phyloP scores from a whole-genome alignment of 2,329 filamentous ascomycete species.

The Didymellaceae sp. region DNA sequence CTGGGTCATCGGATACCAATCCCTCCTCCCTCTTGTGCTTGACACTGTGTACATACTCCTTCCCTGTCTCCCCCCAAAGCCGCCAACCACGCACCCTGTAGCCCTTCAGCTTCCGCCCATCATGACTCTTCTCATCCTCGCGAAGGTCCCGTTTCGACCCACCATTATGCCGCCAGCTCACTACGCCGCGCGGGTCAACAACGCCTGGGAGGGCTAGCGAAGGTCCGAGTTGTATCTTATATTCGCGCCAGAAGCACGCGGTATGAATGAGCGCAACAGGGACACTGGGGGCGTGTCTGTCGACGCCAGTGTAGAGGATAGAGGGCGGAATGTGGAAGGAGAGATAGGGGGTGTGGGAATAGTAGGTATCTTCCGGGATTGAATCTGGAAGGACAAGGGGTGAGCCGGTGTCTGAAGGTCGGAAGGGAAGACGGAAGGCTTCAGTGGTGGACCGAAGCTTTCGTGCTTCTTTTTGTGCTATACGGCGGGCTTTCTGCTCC shows the following conservation, averaged over 20 bases:
- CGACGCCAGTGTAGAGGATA: constrained; percentile 32
- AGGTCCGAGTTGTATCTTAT: constrained; percentile 40
- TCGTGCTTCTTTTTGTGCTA: constrained; percentile 17
- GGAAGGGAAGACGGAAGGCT: background rate
- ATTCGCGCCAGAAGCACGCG: constrained; percentile 36
- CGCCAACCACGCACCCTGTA: constrained; percentile 42
- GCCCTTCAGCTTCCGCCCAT: constrained; percentile 29
- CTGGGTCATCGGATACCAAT: background rate
- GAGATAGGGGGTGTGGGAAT: constrained; percentile 39
- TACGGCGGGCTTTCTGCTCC: constrained; percentile 19
- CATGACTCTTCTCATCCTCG: constrained; percentile 4
- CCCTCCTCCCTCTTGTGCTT: constrained; percentile 24
- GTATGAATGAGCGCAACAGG: constrained; percentile 36
- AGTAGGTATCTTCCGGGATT: constrained; percentile 26
- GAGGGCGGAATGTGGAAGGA: constrained; percentile 39
- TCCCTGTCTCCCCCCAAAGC: constrained; percentile 43
- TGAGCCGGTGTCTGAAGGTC: background rate
- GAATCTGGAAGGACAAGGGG: background rate
- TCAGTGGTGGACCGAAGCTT: background rate
- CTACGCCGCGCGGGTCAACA: constrained; percentile 40
- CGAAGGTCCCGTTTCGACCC: constrained; percentile 4
- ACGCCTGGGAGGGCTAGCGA: constrained; percentile 24
- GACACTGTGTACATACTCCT: constrained; percentile 32
- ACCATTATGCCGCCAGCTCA: constrained; percentile 32
- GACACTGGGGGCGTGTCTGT: constrained; percentile 10